Percentiles rank a stretch among this genome's conserved stretches.
Evolutionary conservation across 116 monocot genomes (phyloP).

Genomic region (Phalaenopsis hybrid): DNA sequence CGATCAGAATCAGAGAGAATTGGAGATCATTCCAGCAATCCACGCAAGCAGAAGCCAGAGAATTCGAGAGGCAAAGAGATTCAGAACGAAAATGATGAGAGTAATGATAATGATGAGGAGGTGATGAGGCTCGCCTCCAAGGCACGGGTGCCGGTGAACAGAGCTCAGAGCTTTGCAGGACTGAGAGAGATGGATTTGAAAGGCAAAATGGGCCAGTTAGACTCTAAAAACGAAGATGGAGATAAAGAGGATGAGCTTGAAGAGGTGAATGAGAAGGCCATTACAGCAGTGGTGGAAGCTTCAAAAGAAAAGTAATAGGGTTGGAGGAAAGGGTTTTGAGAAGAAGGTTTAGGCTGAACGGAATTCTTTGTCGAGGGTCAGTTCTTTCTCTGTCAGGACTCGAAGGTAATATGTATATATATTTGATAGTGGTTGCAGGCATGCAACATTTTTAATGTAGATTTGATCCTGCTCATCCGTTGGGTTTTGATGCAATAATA

Average conservation of each 20-base stretch:
- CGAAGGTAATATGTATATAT: neutral
- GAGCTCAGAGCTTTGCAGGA: neutral
- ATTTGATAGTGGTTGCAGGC: neutral
- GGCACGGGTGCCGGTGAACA: neutral
- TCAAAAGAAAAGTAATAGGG: neutral
- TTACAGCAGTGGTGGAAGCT: neutral
- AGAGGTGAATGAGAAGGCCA: neutral
- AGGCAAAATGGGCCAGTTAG: neutral
- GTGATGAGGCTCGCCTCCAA: neutral
- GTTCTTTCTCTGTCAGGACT: conserved; percentile 2
- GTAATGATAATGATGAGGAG: neutral
- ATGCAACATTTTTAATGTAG: neutral
- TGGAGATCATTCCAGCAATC: neutral
- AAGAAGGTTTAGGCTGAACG: neutral
- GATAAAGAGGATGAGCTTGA: neutral
- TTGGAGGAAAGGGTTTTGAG: too few species aligned
- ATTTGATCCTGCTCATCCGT: neutral
- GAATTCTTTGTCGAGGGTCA: neutral
- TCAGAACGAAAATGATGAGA: neutral
- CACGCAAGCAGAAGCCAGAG: neutral
- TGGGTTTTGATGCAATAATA: neutral
- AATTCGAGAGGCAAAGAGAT: conserved; percentile 1
- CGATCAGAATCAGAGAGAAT: neutral
- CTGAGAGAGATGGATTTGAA: neutral
- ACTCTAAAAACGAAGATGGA: neutral